Conservation (phyloP, 495 filamentous ascomycete species). For the Penicillium atrosanguineum region DNA sequence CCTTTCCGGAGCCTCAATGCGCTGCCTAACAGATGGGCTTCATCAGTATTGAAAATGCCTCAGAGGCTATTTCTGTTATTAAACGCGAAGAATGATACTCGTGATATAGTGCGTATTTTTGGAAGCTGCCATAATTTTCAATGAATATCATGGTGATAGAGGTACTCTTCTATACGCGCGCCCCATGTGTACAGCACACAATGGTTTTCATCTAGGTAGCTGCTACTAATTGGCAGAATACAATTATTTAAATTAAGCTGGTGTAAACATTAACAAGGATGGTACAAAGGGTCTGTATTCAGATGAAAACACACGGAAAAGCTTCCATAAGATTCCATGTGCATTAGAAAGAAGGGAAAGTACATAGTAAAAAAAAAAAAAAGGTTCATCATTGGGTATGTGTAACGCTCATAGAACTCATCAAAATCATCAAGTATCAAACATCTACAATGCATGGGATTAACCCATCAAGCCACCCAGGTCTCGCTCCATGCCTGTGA, state of each 20-base stretch:
- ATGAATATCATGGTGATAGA: background rate
- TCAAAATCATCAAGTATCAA: conserved; percentile 1
- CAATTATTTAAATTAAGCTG: background rate
- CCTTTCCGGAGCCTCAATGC: background rate
- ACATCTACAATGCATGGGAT: conserved; percentile 7
- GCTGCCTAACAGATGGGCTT: background rate
- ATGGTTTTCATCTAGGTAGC: background rate
- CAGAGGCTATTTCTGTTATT: no score
- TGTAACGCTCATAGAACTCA: conserved; percentile 1
- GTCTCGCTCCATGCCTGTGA: conserved; percentile 79
- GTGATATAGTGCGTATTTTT: background rate
- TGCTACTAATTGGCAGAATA: background rate
- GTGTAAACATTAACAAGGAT: background rate
- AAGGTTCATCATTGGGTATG: background rate
- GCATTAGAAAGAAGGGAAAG: background rate
- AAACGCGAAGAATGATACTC: no score
- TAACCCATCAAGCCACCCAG: conserved; percentile 62
- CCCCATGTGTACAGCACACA: background rate
- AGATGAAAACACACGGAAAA: background rate
- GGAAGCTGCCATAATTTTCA: background rate
- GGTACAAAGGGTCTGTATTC: background rate
- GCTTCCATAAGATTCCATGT: background rate
- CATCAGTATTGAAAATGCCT: background rate
- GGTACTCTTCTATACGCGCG: background rate
- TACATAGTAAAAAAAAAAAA: background rate